phyloP scores from a whole-genome alignment of 768 basidiomycete genomes.

The Termitomyces titanicus region DNA sequence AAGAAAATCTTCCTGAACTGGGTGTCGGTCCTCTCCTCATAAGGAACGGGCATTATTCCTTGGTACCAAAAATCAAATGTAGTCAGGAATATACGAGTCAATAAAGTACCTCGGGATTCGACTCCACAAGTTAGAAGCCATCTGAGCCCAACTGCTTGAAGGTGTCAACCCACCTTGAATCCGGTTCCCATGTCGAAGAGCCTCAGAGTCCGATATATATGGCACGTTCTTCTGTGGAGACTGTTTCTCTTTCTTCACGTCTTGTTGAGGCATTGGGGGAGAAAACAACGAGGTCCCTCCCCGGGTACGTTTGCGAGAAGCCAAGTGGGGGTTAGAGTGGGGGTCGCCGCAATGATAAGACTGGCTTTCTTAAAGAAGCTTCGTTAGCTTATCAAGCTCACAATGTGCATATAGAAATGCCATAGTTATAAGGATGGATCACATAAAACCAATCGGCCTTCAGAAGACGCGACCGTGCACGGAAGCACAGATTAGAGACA shows the following conservation, averaged over 20 bases:
- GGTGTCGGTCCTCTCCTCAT: constrained; percentile 53
- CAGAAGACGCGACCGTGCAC: no score
- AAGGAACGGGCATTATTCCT: constrained; percentile 56
- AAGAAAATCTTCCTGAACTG: constrained; percentile 72
- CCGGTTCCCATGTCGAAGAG: not conserved
- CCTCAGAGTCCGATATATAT: not conserved
- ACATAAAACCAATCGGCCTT: no score
- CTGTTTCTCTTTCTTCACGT: not conserved
- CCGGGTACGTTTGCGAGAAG: no score
- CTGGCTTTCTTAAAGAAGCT: no score
- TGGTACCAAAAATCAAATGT: not conserved
- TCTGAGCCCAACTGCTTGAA: constrained; percentile 14
- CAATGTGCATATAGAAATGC: no score
- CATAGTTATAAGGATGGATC: no score
- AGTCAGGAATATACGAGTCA: not conserved
- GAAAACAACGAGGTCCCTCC: not conserved
- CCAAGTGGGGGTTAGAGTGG: no score
- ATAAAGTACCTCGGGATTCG: constrained; percentile 27
- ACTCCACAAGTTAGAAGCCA: constrained; percentile 24
- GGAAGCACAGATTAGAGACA: no score
- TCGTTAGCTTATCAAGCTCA: no score
- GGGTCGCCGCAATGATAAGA: no score
- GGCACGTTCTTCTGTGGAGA: not conserved
- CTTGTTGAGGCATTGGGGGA: not conserved
- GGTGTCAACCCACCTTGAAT: not conserved